These are phyloP conservation scores for Tylopilus sp. DNA, from an alignment of 1,284 basidiomycete genomes.

Conservation along the genomic window DNA sequence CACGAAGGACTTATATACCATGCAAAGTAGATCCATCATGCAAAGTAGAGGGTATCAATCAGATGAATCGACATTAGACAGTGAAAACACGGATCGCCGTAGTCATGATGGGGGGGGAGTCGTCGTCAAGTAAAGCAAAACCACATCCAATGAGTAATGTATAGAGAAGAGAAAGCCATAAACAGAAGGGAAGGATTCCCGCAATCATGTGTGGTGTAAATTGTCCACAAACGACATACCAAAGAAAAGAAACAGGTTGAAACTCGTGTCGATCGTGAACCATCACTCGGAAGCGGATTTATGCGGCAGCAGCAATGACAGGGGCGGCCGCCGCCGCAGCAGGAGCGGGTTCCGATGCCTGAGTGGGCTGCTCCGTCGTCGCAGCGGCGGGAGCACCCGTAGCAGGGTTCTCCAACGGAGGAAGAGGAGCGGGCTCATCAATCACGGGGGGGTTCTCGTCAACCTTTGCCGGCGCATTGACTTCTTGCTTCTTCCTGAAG, in stretches of 20 bases:
- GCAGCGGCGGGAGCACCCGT: constrained; percentile 35
- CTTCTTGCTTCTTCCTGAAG: constrained; percentile 75
- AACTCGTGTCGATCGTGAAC: constrained; percentile 53
- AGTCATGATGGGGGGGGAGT: constrained; percentile 49
- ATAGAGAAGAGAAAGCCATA: constrained; percentile 39
- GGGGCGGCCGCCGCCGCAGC: constrained; percentile 32
- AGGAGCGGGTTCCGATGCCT: constrained; percentile 38
- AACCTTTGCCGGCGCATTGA: constrained; percentile 71
- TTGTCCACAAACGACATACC: constrained; percentile 28
- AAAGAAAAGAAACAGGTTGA: constrained; percentile 38
- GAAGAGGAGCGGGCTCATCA: constrained; percentile 67
- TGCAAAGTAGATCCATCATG: constrained; percentile 36
- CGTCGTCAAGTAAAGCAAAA: constrained; percentile 41
- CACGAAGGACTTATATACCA: constrained; percentile 52
- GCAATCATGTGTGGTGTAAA: constrained; percentile 37
- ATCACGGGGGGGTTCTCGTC: constrained; percentile 78
- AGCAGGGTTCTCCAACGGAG: constrained; percentile 70
- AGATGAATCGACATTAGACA: constrained; percentile 38
- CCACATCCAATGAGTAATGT: constrained; percentile 62
- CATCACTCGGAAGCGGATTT: constrained; percentile 32
- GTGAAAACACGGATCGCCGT: constrained; percentile 43
- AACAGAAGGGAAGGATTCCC: constrained; percentile 33
- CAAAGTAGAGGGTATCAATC: constrained; percentile 36
- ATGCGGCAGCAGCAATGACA: constrained; percentile 60
- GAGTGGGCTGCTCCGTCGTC: constrained; percentile 37